A percentile compares a stretch with the other conserved stretches of the same genome.
Conservation (phyloP, 2,329 filamentous ascomycete genomes). For the Apiospora koreana region DNA sequence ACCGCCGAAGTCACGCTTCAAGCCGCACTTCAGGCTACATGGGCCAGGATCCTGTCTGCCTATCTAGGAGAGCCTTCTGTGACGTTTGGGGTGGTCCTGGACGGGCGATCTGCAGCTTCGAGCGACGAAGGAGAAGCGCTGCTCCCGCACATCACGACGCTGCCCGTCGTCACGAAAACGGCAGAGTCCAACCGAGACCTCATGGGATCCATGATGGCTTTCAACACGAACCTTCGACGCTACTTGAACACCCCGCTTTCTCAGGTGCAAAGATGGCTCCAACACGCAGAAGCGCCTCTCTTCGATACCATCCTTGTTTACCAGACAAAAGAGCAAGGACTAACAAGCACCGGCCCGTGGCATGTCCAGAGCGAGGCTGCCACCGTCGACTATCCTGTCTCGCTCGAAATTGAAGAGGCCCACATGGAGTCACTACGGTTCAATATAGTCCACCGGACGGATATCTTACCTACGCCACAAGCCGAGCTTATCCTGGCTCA, state of each 20-base stretch:
- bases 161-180: slow-evolving; percentile 69
- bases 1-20: slow-evolving; percentile 70
- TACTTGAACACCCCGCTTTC: slow-evolving; percentile 72
- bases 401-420: slow-evolving; percentile 72
- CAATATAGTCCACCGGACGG: slow-evolving; percentile 65
- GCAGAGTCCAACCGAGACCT: slow-evolving; percentile 55
- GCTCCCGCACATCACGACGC: slow-evolving; percentile 81
- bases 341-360: slow-evolving; percentile 49
- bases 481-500: slow-evolving; percentile 68
- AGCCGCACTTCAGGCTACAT: slow-evolving; percentile 73
- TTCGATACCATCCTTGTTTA: slow-evolving; percentile 89
- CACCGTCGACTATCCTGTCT: slow-evolving; percentile 75
- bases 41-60: slow-evolving; percentile 72
- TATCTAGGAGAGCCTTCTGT: slow-evolving; percentile 76
- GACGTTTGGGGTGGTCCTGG: slow-evolving; percentile 79
- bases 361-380: slow-evolving; percentile 64
- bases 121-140: slow-evolving; percentile 52
- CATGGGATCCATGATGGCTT: slow-evolving; percentile 63
- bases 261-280: slow-evolving; percentile 72
- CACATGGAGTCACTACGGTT: slow-evolving; percentile 49
- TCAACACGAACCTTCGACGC: slow-evolving; percentile 64
- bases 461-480: slow-evolving; percentile 69
- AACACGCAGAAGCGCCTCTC: slow-evolving; percentile 62
- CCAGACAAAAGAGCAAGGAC: slow-evolving; percentile 56
- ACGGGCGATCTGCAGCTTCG: slow-evolving; percentile 67